These are phyloP conservation scores for Deinandra increscens DNA, from an alignment of 129 eudicot genomes.

Conservation along the genomic window DNA sequence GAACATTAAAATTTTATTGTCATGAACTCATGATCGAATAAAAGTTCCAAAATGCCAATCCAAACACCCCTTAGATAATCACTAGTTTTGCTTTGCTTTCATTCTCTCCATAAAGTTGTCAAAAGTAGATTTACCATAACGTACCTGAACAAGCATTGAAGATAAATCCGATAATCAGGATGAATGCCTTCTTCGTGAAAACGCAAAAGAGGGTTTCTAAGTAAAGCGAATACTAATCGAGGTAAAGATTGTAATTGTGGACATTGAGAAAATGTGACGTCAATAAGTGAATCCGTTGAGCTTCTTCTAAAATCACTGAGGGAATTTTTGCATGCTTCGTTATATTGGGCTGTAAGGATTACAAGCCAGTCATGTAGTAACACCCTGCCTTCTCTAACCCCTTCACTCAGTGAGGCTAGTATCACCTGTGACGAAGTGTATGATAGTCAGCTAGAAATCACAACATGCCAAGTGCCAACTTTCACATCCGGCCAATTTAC, in stretches of 20 bases:
- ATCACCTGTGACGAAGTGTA: slow-evolving; percentile 63
- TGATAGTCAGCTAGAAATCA: not conserved
- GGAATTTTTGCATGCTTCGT: slow-evolving; percentile 64
- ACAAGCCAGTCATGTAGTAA: slow-evolving; percentile 98
- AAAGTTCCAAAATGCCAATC: not conserved
- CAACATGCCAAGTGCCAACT: slow-evolving; percentile 15
- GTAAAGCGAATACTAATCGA: slow-evolving; percentile 85
- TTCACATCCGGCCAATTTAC: not conserved
- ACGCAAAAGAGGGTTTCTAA: slow-evolving; percentile 83
- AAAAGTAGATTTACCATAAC: not conserved
- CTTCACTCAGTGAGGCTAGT: slow-evolving; percentile 75
- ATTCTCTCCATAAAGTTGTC: not conserved
- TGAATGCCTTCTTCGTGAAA: slow-evolving; percentile 99
- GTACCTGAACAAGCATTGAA: slow-evolving; percentile 95
- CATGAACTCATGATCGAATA: not conserved
- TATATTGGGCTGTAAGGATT: slow-evolving; percentile 86
- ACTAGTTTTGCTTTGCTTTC: not conserved
- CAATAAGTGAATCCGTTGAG: slow-evolving; percentile 53
- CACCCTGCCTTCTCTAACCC: slow-evolving; percentile 89
- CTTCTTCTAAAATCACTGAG: slow-evolving; percentile 47
- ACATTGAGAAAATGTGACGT: slow-evolving; percentile 82
- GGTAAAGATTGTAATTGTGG: slow-evolving; percentile 93
- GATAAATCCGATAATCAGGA: slow-evolving; percentile 92
- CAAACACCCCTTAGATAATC: not conserved
- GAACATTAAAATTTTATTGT: not conserved